Evolutionary conservation across 2,329 filamentous ascomycete species (phyloP).

Genomic region (Drechslera avenae): DNA sequence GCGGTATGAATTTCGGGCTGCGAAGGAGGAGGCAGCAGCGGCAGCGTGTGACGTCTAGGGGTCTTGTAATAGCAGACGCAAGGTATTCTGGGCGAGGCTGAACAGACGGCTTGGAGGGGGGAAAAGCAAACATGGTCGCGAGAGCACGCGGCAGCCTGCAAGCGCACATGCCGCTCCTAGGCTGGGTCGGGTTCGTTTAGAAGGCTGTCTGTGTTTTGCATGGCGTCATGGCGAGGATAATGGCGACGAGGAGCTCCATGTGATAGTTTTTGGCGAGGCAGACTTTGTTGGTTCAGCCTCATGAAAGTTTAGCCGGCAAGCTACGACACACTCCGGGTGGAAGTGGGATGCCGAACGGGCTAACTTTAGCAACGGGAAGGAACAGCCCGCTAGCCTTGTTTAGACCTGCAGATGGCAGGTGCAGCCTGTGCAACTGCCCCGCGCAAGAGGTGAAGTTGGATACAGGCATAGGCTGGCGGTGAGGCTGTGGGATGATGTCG

Average conservation of each 20-base stretch:
- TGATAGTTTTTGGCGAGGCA: conserved; percentile 27
- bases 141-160: conserved; percentile 2
- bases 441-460: conserved; percentile 8
- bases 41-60: background rate
- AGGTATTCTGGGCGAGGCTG: conserved; percentile 15
- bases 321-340: background rate
- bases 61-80: background rate
- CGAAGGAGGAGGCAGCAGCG: background rate
- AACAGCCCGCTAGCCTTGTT: conserved; percentile 4
- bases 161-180: background rate
- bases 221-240: conserved; percentile 4
- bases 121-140: background rate
- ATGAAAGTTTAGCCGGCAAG: conserved; percentile 10
- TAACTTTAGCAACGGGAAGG: conserved; percentile 22
- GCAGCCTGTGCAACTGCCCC: conserved; percentile 11
- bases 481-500: conserved; percentile 2
- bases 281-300: conserved; percentile 18
- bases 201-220: background rate
- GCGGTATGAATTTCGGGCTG: background rate
- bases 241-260: background rate
- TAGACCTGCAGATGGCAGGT: background rate
- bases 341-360: conserved; percentile 2
- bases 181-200: conserved; percentile 3
- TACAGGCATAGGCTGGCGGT: conserved; percentile 7
- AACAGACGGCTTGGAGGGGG: background rate